phyloP scores from a whole-genome alignment of 2,329 filamentous ascomycete species.

The Colletotrichum gigasporum region DNA sequence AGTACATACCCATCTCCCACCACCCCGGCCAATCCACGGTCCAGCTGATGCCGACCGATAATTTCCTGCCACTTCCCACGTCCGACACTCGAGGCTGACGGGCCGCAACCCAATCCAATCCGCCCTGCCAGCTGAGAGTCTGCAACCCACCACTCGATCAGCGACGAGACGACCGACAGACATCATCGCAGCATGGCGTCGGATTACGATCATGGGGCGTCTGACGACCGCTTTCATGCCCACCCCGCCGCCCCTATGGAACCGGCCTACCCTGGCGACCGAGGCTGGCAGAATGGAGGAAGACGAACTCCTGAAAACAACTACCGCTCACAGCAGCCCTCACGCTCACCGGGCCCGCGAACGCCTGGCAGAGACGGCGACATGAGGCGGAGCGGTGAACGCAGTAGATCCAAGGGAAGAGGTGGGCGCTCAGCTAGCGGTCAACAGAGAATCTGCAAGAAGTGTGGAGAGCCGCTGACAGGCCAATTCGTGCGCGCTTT shows the following conservation, averaged over 20 bases:
- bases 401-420: constrained; percentile 64
- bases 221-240: constrained; percentile 47
- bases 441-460: constrained; percentile 77
- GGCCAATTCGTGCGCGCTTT: constrained; percentile 96
- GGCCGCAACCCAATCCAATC: constrained; percentile 22
- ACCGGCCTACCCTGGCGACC: constrained; percentile 42
- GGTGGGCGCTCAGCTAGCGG: constrained; percentile 66
- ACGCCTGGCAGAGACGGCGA: constrained; percentile 48
- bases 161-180: background rate
- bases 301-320: constrained; percentile 47
- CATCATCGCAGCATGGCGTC: constrained; percentile 49
- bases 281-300: constrained; percentile 48
- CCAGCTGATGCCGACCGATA: constrained; percentile 35
- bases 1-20: constrained; percentile 23
- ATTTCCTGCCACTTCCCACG: constrained; percentile 24
- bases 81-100: constrained; percentile 33
- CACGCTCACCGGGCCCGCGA: constrained; percentile 45
- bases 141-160: constrained; percentile 31
- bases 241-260: constrained; percentile 38
- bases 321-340: constrained; percentile 42
- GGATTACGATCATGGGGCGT: constrained; percentile 54
- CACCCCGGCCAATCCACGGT: constrained; percentile 21
- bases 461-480: constrained; percentile 86
- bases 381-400: constrained; percentile 63
- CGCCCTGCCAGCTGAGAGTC: constrained; percentile 20